These are phyloP conservation scores for Powellomyces hirtus DNA, from an alignment of 192 early-diverging fungal species.

Conservation along the genomic window DNA sequence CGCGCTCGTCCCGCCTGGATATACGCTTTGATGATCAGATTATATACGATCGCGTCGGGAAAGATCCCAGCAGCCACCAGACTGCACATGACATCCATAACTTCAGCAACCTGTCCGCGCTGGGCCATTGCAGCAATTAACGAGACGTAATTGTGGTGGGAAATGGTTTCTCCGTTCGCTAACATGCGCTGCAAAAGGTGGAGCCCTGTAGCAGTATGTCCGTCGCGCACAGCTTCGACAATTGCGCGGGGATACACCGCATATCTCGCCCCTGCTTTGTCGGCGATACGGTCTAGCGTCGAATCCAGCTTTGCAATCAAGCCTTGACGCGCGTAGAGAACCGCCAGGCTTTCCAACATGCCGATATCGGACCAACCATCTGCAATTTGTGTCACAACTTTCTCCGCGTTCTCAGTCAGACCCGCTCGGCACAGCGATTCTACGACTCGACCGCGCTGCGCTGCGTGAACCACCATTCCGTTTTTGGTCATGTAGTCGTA, in stretches of 20 bases:
- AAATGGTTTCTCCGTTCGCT: background rate
- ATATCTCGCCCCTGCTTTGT: background rate
- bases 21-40: slow-evolving; percentile 19
- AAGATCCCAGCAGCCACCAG: background rate
- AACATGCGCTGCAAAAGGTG: background rate
- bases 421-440: background rate
- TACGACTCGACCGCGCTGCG: slow-evolving; percentile 9
- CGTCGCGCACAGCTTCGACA: background rate
- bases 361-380: background rate
- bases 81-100: background rate
- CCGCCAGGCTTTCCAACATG: background rate
- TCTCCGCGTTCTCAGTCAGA: background rate
- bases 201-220: background rate
- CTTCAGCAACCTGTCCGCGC: background rate
- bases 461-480: background rate
- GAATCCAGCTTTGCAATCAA: background rate
- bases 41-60: slow-evolving; percentile 5
- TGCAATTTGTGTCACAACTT: background rate
- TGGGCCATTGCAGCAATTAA: slow-evolving; percentile 2
- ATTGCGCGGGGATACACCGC: background rate
- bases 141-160: background rate
- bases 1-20: slow-evolving; percentile 11
- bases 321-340: background rate
- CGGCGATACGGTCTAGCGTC: background rate
- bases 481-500: background rate